Evolutionary conservation across 2,329 filamentous ascomycete species (phyloP).

Genomic region (Verticillium dahliae): DNA sequence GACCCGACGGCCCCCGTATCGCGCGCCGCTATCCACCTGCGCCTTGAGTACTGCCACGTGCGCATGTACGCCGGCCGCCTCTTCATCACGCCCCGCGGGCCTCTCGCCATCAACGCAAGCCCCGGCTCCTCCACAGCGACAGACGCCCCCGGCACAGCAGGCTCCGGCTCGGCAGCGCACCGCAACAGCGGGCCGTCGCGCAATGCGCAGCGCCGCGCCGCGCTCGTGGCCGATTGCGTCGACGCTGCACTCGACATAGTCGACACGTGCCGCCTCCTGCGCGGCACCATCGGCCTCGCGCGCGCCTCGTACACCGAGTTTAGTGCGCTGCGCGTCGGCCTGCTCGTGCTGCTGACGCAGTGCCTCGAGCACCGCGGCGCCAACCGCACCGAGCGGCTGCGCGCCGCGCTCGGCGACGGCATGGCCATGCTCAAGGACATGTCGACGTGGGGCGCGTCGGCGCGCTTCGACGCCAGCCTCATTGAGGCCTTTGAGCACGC

Average conservation of each 20-base stretch:
- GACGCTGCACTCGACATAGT: slow-evolving; percentile 44
- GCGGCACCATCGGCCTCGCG: slow-evolving; percentile 44
- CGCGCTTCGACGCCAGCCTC: slow-evolving; percentile 44
- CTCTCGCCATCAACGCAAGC: background rate
- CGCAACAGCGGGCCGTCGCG: slow-evolving; percentile 7
- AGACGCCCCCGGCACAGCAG: background rate
- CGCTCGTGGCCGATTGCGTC: slow-evolving; percentile 44
- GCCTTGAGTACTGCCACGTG: slow-evolving; percentile 45
- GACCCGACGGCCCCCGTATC: slow-evolving; percentile 31
- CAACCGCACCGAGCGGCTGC: slow-evolving; percentile 26
- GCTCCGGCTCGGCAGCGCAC: background rate
- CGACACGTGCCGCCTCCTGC: slow-evolving; percentile 40
- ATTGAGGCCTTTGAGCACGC: slow-evolving; percentile 46
- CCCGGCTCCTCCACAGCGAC: background rate
- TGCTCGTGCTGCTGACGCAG: slow-evolving; percentile 38
- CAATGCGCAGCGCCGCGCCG: slow-evolving; percentile 22
- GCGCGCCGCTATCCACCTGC: slow-evolving; percentile 42
- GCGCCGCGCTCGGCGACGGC: slow-evolving; percentile 39
- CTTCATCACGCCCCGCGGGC: slow-evolving; percentile 36
- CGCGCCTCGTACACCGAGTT: slow-evolving; percentile 50
- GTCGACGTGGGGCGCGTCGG: slow-evolving; percentile 44
- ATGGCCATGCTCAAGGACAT: slow-evolving; percentile 45
- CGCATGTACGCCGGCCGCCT: slow-evolving; percentile 47
- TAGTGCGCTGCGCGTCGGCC: slow-evolving; percentile 45
- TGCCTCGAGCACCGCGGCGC: slow-evolving; percentile 24